A percentile compares a stretch with the other conserved stretches of the same genome.
phyloP scores from a whole-genome alignment of 371 early-diverging fungal genomes.

The Mucor irregularis region DNA sequence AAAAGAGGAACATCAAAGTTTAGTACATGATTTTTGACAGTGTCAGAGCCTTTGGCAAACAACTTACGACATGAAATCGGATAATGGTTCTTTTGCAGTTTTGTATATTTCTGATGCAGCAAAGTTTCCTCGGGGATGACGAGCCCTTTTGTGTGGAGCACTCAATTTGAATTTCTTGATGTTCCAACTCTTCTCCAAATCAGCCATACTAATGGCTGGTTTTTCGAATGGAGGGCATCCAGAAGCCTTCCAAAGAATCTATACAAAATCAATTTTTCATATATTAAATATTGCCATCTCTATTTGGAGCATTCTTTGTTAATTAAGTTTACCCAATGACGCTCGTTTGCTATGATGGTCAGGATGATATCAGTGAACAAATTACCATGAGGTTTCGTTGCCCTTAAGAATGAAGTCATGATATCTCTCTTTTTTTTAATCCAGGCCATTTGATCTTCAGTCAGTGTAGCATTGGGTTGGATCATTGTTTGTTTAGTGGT shows the following conservation, averaged over 20 bases:
- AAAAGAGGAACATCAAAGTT: too few species aligned
- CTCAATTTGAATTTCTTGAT: conserved; percentile 26
- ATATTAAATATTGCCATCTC: not conserved
- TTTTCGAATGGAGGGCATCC: conserved; percentile 51
- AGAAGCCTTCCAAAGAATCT: conserved; percentile 54
- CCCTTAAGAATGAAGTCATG: conserved; percentile 25
- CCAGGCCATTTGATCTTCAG: conserved; percentile 44
- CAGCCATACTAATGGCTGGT: conserved; percentile 24
- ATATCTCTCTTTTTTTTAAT: conserved; percentile 21
- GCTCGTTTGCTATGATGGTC: conserved; percentile 38
- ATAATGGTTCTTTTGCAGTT: conserved; percentile 17
- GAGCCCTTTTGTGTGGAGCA: conserved; percentile 24
- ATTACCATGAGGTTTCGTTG: conserved; percentile 48
- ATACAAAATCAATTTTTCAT: not conserved
- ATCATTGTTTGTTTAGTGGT: conserved; percentile 37
- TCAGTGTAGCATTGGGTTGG: conserved; percentile 31
- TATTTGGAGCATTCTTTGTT: not conserved
- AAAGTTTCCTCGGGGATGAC: conserved; percentile 36
- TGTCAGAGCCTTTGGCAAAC: not conserved
- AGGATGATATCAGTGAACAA: conserved; percentile 45
- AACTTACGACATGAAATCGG: conserved; percentile 35
- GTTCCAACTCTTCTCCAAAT: conserved; percentile 21
- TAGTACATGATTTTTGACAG: not conserved
- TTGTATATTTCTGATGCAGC: conserved; percentile 40
- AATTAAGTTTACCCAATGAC: conserved; percentile 37